phyloP scores from a whole-genome alignment of 345 rosid species.

The Salix brachista region DNA sequence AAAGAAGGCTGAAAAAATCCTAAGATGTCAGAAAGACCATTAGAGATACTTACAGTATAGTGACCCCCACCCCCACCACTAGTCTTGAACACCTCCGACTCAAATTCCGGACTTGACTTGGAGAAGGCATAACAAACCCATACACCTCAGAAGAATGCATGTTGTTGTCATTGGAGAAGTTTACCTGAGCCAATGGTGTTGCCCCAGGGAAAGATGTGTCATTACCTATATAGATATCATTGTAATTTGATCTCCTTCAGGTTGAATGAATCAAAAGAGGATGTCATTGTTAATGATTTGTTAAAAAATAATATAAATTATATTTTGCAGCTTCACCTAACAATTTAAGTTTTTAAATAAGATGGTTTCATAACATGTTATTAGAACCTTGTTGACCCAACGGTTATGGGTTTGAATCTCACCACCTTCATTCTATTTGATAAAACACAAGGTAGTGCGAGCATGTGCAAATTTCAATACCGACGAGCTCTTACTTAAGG shows the following conservation, averaged over 20 bases:
- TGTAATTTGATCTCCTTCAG: not conserved
- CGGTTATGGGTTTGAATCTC: no score
- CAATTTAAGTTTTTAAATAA: rapidly evolving
- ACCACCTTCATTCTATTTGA: no score
- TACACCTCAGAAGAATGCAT: slow-evolving; percentile 9
- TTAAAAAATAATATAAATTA: no score
- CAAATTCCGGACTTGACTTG: not conserved
- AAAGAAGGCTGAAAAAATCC: not conserved
- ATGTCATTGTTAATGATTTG: slow-evolving; percentile 4
- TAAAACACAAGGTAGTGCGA: no score
- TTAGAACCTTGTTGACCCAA: no score
- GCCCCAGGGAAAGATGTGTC: not conserved
- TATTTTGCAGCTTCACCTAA: rapidly evolving
- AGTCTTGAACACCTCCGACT: not conserved
- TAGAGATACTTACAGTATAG: not conserved
- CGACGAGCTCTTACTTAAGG: no score
- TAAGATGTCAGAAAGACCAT: not conserved
- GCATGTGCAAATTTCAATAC: no score
- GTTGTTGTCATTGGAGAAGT: not conserved
- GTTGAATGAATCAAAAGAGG: slow-evolving; percentile 8
- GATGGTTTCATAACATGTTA: no score
- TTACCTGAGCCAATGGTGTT: not conserved
- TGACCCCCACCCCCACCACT: not conserved
- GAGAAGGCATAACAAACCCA: slow-evolving; percentile 9
- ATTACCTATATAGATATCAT: not conserved